Percentiles rank a stretch among this genome's conserved stretches.
phyloP scores from a whole-genome alignment of 352 stramenopile genomes.

The Thraustochytrium striatum region DNA sequence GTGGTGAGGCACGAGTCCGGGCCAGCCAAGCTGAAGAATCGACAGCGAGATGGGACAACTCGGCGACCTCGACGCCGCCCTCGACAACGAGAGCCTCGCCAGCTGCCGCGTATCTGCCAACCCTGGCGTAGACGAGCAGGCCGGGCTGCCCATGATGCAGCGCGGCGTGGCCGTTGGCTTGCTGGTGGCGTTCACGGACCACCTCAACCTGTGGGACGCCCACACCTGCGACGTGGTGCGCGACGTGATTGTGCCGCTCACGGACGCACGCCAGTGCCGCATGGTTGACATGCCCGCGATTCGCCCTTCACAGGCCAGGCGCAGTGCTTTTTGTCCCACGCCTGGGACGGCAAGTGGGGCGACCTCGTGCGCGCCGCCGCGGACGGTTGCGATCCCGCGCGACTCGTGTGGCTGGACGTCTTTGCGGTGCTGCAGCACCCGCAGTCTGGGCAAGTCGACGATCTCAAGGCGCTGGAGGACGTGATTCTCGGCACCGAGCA shows the following conservation, averaged over 20 bases:
- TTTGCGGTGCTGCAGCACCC: background rate
- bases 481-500: background rate
- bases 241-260: background rate
- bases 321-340: background rate
- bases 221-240: background rate
- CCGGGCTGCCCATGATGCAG: background rate
- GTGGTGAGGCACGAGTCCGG: too few relatives aligned
- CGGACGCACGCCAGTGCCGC: background rate
- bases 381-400: background rate
- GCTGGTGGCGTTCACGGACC: background rate
- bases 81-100: too few relatives aligned
- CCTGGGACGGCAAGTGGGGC: background rate
- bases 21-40: too few relatives aligned
- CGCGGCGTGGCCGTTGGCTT: background rate
- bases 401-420: background rate
- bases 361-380: background rate
- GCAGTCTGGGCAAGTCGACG: background rate
- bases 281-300: background rate
- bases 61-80: too few relatives aligned
- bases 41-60: too few relatives aligned
- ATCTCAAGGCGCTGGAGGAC: background rate
- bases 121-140: background rate
- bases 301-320: background rate
- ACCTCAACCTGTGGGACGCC: background rate
- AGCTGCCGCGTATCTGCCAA: too few relatives aligned